Conservation (phyloP, 345 rosid genomes). For the Iberis pinnata region DNA sequence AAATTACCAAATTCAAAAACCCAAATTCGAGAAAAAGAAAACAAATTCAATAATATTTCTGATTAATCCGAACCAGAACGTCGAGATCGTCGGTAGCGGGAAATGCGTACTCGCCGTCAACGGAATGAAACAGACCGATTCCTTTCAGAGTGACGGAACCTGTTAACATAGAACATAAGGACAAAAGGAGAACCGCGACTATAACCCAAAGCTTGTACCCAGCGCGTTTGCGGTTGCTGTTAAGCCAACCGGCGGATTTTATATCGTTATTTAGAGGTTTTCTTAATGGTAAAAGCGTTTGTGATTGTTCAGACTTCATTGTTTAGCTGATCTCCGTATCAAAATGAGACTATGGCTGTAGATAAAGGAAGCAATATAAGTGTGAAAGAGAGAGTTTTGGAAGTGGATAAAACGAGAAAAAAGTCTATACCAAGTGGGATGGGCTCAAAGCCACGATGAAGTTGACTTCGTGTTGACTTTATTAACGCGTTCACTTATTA, state of each 20-base stretch:
- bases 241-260: conserved; percentile 2
- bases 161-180: conserved; percentile 76
- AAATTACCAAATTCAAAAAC: no score
- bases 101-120: conserved; percentile 31
- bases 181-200: conserved; percentile 58
- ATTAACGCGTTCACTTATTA: conserved; percentile 5
- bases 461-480: conserved; percentile 26
- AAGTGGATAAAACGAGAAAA: conserved; percentile 10
- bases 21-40: neutral
- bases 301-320: conserved; percentile 33
- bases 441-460: neutral
- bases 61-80: conserved; percentile 38
- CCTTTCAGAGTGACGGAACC: conserved; percentile 75
- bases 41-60: neutral
- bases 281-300: conserved; percentile 26
- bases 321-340: neutral
- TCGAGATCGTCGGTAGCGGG: conserved; percentile 54
- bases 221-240: conserved; percentile 12
- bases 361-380: neutral
- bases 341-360: conserved; percentile 7
- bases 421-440: neutral
- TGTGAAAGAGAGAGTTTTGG: conserved; percentile 20
- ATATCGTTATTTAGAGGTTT: conserved; percentile 8
- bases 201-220: conserved; percentile 67
- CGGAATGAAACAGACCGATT: conserved; percentile 39